phyloP scores from a whole-genome alignment of 306 rosid genomes.

The Clitoria ternatea region DNA sequence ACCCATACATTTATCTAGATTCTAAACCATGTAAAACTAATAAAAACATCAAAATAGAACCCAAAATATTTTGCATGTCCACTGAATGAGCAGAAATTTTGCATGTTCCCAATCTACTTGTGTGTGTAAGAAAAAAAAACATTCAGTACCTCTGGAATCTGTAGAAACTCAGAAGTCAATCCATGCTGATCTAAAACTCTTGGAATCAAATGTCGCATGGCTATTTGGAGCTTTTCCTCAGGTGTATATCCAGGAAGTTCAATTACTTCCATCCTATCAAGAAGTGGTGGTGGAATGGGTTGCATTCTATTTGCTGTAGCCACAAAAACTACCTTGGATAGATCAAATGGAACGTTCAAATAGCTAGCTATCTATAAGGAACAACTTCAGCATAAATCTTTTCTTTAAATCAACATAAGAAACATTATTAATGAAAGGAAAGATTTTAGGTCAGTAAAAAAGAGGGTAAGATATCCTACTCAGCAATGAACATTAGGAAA shows the following conservation, averaged over 20 bases:
- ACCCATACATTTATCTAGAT: neutral
- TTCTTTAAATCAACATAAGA: neutral
- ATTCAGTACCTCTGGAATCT: slow-evolving; percentile 79
- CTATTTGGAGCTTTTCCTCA: slow-evolving; percentile 93
- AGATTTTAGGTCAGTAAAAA: neutral
- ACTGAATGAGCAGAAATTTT: slow-evolving; percentile 5
- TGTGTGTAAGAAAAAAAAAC: neutral
- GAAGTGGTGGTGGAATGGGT: slow-evolving; percentile 90
- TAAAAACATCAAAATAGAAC: slow-evolving; percentile 10
- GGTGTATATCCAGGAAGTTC: slow-evolving; percentile 98
- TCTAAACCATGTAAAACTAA: slow-evolving; percentile 7
- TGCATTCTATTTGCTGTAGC: slow-evolving; percentile 95
- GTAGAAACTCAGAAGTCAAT: slow-evolving; percentile 75
- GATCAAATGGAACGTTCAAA: slow-evolving; percentile 97
- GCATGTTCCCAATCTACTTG: neutral
- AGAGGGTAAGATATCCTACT: slow-evolving; percentile 7
- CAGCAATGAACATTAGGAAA: neutral
- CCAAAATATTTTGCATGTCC: neutral
- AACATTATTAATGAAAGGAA: neutral
- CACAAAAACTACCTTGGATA: slow-evolving; percentile 88
- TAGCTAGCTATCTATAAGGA: slow-evolving; percentile 79
- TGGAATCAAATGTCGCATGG: slow-evolving; percentile 87
- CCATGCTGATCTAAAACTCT: slow-evolving; percentile 97
- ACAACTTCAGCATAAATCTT: slow-evolving; percentile 8
- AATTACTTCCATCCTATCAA: slow-evolving; percentile 98